A percentile compares a stretch with the other conserved stretches of the same genome.
Evolutionary conservation across 495 filamentous ascomycete genomes (phyloP).

Genomic region (Hypoxylon perforatum): DNA sequence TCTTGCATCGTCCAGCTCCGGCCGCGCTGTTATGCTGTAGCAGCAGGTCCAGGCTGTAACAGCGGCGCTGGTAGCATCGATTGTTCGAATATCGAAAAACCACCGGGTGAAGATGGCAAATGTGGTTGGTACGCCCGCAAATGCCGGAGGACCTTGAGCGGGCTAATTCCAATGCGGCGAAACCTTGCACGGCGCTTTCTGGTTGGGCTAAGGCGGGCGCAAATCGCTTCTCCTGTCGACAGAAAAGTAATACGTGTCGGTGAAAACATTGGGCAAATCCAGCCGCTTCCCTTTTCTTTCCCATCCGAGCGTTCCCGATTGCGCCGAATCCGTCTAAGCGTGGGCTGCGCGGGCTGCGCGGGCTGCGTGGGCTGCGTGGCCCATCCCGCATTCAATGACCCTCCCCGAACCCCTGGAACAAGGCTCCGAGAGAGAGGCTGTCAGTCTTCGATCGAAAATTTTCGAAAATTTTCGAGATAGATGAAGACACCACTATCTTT

Average conservation of each 20-base stretch:
- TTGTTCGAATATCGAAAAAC: conserved; percentile 36
- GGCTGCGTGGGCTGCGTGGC: conserved; percentile 7
- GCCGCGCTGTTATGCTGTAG: conserved; percentile 22
- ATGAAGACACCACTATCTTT: conserved; percentile 20
- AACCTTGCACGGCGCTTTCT: conserved; percentile 34
- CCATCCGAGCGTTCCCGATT: conserved; percentile 37
- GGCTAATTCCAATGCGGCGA: conserved; percentile 37
- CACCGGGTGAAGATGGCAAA: conserved; percentile 36
- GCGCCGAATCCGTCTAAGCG: conserved; percentile 14
- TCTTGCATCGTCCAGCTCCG: background rate
- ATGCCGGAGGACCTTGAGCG: conserved; percentile 24
- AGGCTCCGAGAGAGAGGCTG: conserved; percentile 23
- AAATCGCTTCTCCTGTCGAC: conserved; percentile 31
- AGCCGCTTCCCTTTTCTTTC: conserved; percentile 32
- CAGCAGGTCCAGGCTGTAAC: conserved; percentile 29
- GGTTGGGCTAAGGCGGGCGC: conserved; percentile 29
- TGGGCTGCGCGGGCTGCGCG: conserved; percentile 2
- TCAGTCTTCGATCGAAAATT: conserved; percentile 21
- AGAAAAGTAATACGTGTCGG: conserved; percentile 23
- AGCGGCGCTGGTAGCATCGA: conserved; percentile 31
- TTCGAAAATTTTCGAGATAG: conserved; percentile 2
- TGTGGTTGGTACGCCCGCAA: conserved; percentile 34
- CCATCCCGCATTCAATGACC: conserved; percentile 25
- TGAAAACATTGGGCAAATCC: conserved; percentile 40
- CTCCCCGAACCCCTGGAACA: conserved; percentile 15